Percentiles rank a stretch among this genome's conserved stretches.
phyloP scores from a whole-genome alignment of 352 stramenopile species.

The Pythium guiyangense region DNA sequence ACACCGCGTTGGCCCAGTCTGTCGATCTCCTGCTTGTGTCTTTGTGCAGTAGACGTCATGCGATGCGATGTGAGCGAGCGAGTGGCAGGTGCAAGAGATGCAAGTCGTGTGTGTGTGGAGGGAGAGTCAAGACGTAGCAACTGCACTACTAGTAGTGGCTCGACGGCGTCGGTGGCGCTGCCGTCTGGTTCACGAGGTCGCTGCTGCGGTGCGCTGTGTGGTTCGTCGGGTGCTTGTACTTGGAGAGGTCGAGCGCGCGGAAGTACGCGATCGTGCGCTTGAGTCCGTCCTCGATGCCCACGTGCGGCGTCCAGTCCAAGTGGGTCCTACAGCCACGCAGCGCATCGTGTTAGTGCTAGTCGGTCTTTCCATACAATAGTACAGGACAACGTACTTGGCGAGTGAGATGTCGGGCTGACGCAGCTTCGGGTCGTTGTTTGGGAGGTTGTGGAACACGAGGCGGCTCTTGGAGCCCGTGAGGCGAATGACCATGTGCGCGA shows the following conservation, averaged over 20 bases:
- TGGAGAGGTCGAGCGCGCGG: slow-evolving; percentile 67
- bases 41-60: no score
- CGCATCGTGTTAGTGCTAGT: no score
- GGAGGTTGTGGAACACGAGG: slow-evolving; percentile 85
- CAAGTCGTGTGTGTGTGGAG: background rate
- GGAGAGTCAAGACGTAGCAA: background rate
- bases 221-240: slow-evolving; percentile 80
- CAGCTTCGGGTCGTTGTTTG: slow-evolving; percentile 94
- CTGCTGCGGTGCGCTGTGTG: slow-evolving; percentile 83
- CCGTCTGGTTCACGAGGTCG: slow-evolving; percentile 47
- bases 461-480: slow-evolving; percentile 80
- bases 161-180: background rate
- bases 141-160: background rate
- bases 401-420: slow-evolving; percentile 95
- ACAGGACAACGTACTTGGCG: slow-evolving; percentile 68
- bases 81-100: background rate
- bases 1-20: no score
- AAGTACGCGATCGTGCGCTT: slow-evolving; percentile 98
- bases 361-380: no score
- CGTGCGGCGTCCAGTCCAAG: slow-evolving; percentile 92
- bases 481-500: slow-evolving; percentile 88
- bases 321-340: slow-evolving; percentile 59
- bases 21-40: no score
- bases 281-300: slow-evolving; percentile 93
- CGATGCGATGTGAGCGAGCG: no score